Base-by-base conservation (phyloP, 1,284 basidiomycete species). In the Marasmius oreades region DNA sequence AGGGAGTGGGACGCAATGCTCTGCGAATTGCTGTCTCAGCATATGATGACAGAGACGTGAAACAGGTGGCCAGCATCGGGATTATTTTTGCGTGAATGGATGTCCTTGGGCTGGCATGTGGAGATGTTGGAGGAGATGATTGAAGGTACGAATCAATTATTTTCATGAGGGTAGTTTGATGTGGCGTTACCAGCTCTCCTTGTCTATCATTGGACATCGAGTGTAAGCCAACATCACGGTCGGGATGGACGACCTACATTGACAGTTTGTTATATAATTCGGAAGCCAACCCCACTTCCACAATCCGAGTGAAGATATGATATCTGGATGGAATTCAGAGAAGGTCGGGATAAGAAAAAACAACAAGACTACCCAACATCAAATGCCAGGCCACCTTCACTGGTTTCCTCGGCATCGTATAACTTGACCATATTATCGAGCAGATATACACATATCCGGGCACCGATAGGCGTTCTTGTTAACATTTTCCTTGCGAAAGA, bases 131-230 rank as follows among this genome's bases (percentile, higher is more conserved):
- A 47, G 64, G 64, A 18, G 66, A 58, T 10, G 81, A 77, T 62
- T 90, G 85, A 53, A 93, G 73, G 65, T 88, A 86, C 2, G 91
- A 89, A 68, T 95, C 93, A 16, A 94, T 72, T 5, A 95, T 75
- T 70, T 94, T 95, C 55, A 95, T 79, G n/a, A 95, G 72, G 11
- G 83, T 88, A 1, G 85, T 92, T 69, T 95, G 93, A 62, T 88
- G 85, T 0, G 92, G 90, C 2, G 89, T 84, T 42, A 93, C 80
- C n/a, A 85, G 76, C 70, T 93, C 92, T 48, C 79, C 82, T 24
- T 74, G 62, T 59, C 90, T 92, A 66, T 37, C 48, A 51, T 46
- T 34, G 34, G 16, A 53, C 22, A 20, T 43, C 23, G 23, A 50
- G 33, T 39, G 2, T 24, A 47, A 16, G 23, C 52, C 12, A 28